phyloP scores from a whole-genome alignment of 2,329 filamentous ascomycete species.

The Cordyceps pruinosa region DNA sequence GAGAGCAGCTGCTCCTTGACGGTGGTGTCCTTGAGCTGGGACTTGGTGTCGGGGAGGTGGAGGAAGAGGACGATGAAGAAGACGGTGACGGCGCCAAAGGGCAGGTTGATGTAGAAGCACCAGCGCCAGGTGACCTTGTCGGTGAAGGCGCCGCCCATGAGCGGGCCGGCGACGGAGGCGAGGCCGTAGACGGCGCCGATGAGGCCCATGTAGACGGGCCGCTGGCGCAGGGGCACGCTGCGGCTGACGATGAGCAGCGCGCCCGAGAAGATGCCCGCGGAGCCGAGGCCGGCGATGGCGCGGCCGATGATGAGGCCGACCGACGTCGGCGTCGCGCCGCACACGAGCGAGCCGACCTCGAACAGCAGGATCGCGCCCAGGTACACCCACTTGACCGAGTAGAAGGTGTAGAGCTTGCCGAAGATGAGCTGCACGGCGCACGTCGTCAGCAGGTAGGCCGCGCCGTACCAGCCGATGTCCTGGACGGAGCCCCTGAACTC shows the following conservation, averaged over 20 bases:
- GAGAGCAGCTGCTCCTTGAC: conserved; percentile 33
- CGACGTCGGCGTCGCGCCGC: conserved; percentile 18
- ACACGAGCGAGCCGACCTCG: conserved; percentile 30
- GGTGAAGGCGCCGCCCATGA: conserved; percentile 20
- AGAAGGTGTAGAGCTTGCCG: conserved; percentile 45
- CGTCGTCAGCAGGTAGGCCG: conserved; percentile 39
- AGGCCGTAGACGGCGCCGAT: conserved; percentile 33
- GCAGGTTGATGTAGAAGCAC: conserved; percentile 28
- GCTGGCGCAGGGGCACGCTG: conserved; percentile 14
- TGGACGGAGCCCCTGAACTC: conserved; percentile 28
- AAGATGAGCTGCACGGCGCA: conserved; percentile 44
- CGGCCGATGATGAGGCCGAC: conserved; percentile 17
- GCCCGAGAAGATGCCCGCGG: conserved; percentile 40
- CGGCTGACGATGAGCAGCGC: conserved; percentile 29
- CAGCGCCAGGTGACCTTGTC: conserved; percentile 23
- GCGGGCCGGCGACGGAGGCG: conserved; percentile 21
- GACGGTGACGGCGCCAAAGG: conserved; percentile 26
- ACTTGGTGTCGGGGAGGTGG: conserved; percentile 12
- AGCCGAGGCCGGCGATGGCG: conserved; percentile 21
- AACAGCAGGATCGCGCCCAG: conserved; percentile 27
- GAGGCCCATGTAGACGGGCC: conserved; percentile 33
- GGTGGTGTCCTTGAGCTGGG: conserved; percentile 15
- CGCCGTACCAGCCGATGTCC: conserved; percentile 41
- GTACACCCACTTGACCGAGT: conserved; percentile 41
- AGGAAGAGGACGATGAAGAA: conserved; percentile 22